Evolutionary conservation across 371 early-diverging fungal species (phyloP), one percentile per base, ranked within the genome.

Genomic region (Mucor plumbeus): DNA sequence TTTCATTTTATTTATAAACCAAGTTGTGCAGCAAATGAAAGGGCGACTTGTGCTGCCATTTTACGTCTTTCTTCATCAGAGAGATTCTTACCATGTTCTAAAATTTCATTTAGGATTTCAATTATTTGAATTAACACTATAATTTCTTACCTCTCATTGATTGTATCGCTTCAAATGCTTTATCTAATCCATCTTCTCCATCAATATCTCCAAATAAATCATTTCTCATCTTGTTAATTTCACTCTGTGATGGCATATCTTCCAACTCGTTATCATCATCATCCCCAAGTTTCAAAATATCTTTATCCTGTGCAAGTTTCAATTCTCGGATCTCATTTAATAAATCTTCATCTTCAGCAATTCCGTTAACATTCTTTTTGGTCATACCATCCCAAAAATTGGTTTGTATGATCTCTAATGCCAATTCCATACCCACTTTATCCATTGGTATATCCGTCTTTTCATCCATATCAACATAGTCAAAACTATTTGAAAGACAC

Each of bases 331-430:
- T 43, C 43, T 65, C 70, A 13, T 21, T 36, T 19, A 64, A 19
- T 21, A 57, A 17, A 35, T 58, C 69, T 48, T 64, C 68, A 31
- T 67, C 53, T 59, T 64, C 68, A 11, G 55, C 57, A 17, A 39
- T 48, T 0, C 73, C 64, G 54, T 71, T 59, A 35, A 64, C 64
- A 61, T 75, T 70, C 59, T 85, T 83, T 9, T 80, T 80, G 13
- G 73, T 64, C 80, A 90, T 69, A 2, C 90, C 91, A 59, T 91
- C 91, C 93, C 93, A 93, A 72, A 89, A 81, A 59, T 91, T 86
- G 15, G 89, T 82, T 58, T 90, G 86, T 55, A 93, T 65, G 10
- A 89, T 88, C 59, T 91, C 92, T 19, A 90, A 64, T 1, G 71
- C 72, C 53, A 83, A 40, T 9, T 70, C 76, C 21, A 70, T 70